A percentile compares a stretch with the other conserved stretches of the same genome.
These are phyloP conservation scores for Lyophyllum decastes DNA, from an alignment of 768 basidiomycete species.

Conservation along the genomic window DNA sequence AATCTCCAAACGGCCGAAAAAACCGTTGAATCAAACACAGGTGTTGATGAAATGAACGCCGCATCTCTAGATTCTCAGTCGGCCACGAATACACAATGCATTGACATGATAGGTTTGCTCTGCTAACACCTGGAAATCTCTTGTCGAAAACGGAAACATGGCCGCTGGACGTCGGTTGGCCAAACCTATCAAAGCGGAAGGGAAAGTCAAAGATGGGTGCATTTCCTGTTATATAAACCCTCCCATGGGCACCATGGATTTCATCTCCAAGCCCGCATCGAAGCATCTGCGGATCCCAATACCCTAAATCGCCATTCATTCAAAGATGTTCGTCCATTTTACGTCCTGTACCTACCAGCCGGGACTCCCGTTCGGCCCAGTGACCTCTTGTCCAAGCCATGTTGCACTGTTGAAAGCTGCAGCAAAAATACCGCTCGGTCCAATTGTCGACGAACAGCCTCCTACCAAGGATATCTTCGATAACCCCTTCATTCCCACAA, in stretches of 20 bases:
- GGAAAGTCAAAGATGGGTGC: neutral
- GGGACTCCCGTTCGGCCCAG: neutral
- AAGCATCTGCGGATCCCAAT: neutral
- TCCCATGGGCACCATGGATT: neutral
- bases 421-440: neutral
- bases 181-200: neutral
- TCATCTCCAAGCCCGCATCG: neutral
- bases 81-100: neutral
- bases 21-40: neutral
- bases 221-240: neutral
- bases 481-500: constrained; percentile 6
- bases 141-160: neutral
- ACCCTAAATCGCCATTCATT: neutral
- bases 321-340: neutral
- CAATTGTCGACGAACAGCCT: neutral
- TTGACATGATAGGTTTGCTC: neutral
- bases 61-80: neutral
- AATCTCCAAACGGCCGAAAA: neutral
- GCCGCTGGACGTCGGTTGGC: neutral
- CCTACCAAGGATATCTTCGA: neutral
- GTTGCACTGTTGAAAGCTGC: neutral
- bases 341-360: neutral
- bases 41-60: neutral
- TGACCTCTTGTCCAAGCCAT: neutral
- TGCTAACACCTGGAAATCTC: neutral